Conservation (phyloP, 768 basidiomycete species). For the Boletus vermiculosoides region DNA sequence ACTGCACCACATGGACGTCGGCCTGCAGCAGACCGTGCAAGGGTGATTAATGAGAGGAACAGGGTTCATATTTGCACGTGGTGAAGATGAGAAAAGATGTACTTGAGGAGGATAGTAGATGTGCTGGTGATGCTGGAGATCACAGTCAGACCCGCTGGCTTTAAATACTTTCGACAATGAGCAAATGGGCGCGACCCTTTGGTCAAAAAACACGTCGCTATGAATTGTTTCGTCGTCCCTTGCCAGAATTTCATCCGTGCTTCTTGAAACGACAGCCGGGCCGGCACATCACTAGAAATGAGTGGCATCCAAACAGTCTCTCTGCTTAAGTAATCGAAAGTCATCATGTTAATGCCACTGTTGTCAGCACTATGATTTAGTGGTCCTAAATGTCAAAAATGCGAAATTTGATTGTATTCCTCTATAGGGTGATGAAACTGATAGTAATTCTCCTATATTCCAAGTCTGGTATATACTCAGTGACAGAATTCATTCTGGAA, state of each 20-base stretch:
- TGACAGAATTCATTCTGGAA: too few species aligned
- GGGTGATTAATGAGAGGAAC: conserved; percentile 66
- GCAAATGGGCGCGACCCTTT: conserved; percentile 16
- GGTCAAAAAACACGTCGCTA: conserved; percentile 7
- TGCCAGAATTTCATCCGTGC: background rate
- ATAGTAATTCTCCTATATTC: too few species aligned
- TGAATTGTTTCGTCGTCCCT: conserved; percentile 8
- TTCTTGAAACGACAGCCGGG: conserved; percentile 25
- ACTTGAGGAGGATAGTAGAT: conserved; percentile 14
- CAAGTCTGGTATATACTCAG: too few species aligned
- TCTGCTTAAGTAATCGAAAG: too few species aligned
- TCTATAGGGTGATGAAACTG: too few species aligned
- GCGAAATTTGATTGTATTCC: too few species aligned
- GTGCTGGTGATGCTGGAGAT: conserved; percentile 8
- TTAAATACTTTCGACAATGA: conserved; percentile 28
- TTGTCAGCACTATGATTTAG: too few species aligned
- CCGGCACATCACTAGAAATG: too few species aligned
- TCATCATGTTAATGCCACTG: too few species aligned
- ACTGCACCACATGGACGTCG: conserved; percentile 86
- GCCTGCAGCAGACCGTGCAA: conserved; percentile 67
- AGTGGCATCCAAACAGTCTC: too few species aligned
- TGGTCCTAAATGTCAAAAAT: too few species aligned
- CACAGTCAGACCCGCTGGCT: background rate
- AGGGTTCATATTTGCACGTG: conserved; percentile 44
- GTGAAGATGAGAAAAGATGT: conserved; percentile 23